Percentiles rank a stretch among this genome's conserved stretches.
Conservation (phyloP, 2,329 filamentous ascomycete species). For the Diaporthe citrichinensis region DNA sequence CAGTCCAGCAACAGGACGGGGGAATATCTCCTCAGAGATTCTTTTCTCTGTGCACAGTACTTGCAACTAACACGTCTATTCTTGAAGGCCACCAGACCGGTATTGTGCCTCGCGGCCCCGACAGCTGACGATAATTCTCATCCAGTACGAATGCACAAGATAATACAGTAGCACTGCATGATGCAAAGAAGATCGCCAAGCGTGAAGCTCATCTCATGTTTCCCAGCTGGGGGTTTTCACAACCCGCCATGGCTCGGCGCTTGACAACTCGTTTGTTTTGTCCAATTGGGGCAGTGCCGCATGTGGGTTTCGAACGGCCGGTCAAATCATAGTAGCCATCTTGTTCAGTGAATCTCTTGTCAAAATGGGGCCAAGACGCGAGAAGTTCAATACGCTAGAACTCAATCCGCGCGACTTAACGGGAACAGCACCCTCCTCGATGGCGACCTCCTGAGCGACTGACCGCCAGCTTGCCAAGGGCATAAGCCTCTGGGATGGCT, state of each 20-base stretch:
- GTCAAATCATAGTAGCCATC: background rate
- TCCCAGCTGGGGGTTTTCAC: background rate
- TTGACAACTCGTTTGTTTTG: background rate
- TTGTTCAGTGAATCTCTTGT: background rate
- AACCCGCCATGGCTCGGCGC: background rate
- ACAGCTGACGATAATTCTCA: background rate
- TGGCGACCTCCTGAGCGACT: background rate
- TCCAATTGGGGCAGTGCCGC: background rate
- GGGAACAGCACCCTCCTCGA: background rate
- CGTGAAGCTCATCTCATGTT: constrained; percentile 21
- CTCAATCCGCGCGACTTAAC: background rate
- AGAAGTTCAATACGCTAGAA: background rate
- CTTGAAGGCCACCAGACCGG: background rate
- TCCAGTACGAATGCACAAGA: background rate
- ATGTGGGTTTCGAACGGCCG: background rate
- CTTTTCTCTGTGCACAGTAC: background rate
- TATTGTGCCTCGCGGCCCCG: background rate
- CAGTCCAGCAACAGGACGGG: background rate
- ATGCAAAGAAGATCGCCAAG: constrained; percentile 25
- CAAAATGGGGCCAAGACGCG: background rate
- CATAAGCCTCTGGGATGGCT: background rate
- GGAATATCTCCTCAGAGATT: background rate
- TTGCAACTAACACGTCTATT: background rate
- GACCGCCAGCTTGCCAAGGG: background rate
- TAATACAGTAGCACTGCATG: constrained; percentile 26